Percentiles rank a stretch among this genome's conserved stretches.
phyloP scores from a whole-genome alignment of 73 alveolate genomes.

The Symbiodinium natans region DNA sequence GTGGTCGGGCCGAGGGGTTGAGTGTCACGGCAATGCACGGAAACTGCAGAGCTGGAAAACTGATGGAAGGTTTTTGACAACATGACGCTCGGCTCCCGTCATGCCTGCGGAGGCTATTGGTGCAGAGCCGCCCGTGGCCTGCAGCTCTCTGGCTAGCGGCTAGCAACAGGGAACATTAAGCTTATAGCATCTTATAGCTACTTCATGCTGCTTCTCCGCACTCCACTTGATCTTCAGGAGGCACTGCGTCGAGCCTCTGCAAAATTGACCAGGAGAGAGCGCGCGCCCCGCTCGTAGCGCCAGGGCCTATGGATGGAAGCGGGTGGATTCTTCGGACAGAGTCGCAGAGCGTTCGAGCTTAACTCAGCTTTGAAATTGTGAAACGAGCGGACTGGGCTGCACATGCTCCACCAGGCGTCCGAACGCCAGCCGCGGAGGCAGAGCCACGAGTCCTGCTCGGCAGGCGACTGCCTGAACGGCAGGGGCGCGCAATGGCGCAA shows the following conservation, averaged over 20 bases:
- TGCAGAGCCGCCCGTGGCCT: not conserved
- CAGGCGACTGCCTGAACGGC: constrained; percentile 76
- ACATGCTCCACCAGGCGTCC: not conserved
- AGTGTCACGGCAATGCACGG: too few relatives aligned
- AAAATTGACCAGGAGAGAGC: constrained; percentile 77
- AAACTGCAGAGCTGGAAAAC: too few relatives aligned
- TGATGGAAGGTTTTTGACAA: too few relatives aligned
- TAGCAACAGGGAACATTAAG: too few relatives aligned
- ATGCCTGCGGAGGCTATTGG: not conserved
- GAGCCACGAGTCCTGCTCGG: constrained; percentile 43
- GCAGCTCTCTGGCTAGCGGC: too few relatives aligned
- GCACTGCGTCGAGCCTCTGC: constrained; percentile 16
- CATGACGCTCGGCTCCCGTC: too few relatives aligned
- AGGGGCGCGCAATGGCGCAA: too few relatives aligned
- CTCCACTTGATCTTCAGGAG: not conserved
- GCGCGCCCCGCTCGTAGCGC: constrained; percentile 87
- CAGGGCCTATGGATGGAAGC: constrained; percentile 14
- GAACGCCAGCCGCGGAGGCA: constrained; percentile 13
- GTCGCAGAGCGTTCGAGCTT: not conserved
- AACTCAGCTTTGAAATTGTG: not conserved
- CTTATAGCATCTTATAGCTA: too few relatives aligned
- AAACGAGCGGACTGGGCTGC: not conserved
- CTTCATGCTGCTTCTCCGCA: too few relatives aligned
- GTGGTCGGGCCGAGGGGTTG: too few relatives aligned
- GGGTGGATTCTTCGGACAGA: too few relatives aligned